Percentiles rank a stretch among this genome's conserved stretches.
These are phyloP conservation scores for Theileria orientalis DNA, from an alignment of 169 alveolate species.

Conservation along the genomic window DNA sequence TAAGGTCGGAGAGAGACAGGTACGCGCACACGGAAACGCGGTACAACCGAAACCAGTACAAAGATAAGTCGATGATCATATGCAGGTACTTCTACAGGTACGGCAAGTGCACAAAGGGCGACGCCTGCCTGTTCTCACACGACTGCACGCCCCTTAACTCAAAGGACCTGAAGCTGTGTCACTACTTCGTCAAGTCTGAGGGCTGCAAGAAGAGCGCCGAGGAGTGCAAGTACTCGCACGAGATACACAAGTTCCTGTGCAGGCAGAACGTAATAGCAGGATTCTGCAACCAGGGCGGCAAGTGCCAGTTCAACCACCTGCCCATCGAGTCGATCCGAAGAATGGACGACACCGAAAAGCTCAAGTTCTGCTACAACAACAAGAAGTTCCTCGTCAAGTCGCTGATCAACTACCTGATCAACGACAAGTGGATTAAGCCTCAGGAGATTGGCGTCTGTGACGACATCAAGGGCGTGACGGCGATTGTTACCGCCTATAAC, in stretches of 20 bases:
- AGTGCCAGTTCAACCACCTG: slow-evolving; percentile 71
- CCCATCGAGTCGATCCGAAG: slow-evolving; percentile 34
- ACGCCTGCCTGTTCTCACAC: slow-evolving; percentile 71
- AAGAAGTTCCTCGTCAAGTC: slow-evolving; percentile 65
- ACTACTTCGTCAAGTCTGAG: slow-evolving; percentile 60
- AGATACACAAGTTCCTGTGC: slow-evolving; percentile 68
- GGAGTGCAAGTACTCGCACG: slow-evolving; percentile 76
- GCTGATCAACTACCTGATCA: slow-evolving; percentile 34
- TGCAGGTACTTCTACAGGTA: slow-evolving; percentile 72
- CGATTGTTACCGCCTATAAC: slow-evolving; percentile 6
- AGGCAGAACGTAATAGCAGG: slow-evolving; percentile 64
- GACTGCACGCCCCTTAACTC: slow-evolving; percentile 73
- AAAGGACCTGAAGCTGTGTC: slow-evolving; percentile 74
- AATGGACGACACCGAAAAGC: slow-evolving; percentile 72
- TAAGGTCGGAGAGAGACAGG: background rate
- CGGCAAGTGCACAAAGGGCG: slow-evolving; percentile 72
- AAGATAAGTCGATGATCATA: slow-evolving; percentile 29
- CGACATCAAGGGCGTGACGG: background rate
- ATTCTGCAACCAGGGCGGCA: slow-evolving; percentile 48
- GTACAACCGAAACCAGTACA: slow-evolving; percentile 2
- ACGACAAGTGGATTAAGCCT: slow-evolving; percentile 4
- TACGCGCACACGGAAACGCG: background rate
- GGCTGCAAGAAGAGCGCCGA: slow-evolving; percentile 57
- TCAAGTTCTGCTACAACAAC: slow-evolving; percentile 73
- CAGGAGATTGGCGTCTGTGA: slow-evolving; percentile 9